Base-by-base conservation (phyloP, 169 alveolate species). In the Plasmodium chabaudi region DNA sequence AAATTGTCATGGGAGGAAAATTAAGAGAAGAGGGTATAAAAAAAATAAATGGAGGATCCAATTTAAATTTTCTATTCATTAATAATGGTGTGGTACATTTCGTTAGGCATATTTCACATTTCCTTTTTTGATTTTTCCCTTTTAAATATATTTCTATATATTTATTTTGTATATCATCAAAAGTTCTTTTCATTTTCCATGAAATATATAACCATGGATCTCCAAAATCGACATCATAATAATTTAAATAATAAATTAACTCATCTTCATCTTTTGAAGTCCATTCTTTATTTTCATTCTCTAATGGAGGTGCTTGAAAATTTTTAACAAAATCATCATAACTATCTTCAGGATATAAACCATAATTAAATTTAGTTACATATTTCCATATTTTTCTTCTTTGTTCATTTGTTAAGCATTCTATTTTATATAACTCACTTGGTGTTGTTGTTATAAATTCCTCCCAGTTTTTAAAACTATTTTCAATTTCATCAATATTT, bases 141-240 rank as follows among this genome's bases (percentile, higher is more conserved):
- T 91, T 93, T 19, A 88, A 71, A 44, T 72, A 89, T 64, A 90
- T 77, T 47, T 94, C 92, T 21, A 87, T 51, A 73, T 95, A 95
- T 63, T 96, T 79, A 61, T 93, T 88, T 84, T 89, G 97, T 39
- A 95, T 96, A 34, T 95, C 97, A 55, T 93, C 96, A 51, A 92
- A 88, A 17, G 95, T 93, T 19, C 97, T 65, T 91, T 95, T 97
- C 97, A 95, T 93, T 72, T 95, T 96, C 97, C 97, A 95, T 13
- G 97, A 94, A 39, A 95, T 91, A 75, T 95, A 95, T 73, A 95
- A 61, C 97, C 97, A 95, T 25, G 97, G 97, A 74, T 95, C 97
- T 1, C 97, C 97, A 69, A 95, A 95, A 57, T 93, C 86, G 5
- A 90, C 96, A 79, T 95, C 96, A 82, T 95, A 95, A 79, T 92